Conservation (phyloP, 2,329 filamentous ascomycete genomes). For the Ceratocystiopsis brevicomis region DNA sequence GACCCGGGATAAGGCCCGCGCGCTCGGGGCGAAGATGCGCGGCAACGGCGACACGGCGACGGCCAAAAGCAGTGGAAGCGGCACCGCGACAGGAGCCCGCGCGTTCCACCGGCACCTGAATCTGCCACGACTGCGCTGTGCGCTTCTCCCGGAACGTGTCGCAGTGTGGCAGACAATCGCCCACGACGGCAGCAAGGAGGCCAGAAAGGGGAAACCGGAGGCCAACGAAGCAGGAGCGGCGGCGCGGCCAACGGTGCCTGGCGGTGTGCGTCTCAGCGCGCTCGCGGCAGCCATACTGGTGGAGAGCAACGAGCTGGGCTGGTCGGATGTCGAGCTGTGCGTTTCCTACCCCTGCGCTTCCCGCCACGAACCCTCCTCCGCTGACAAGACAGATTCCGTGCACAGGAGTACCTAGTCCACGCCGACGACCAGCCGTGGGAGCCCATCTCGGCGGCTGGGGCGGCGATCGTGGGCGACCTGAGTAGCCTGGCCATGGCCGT, state of each 20-base stretch:
- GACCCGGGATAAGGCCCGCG: background rate
- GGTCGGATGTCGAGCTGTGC: conserved; percentile 54
- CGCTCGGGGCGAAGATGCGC: background rate
- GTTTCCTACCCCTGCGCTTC: background rate
- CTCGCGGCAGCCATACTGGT: conserved; percentile 52
- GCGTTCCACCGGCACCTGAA: conserved; percentile 56
- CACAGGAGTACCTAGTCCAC: conserved; percentile 42
- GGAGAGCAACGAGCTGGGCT: conserved; percentile 39
- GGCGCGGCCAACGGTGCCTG: background rate
- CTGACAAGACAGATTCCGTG: conserved; percentile 11
- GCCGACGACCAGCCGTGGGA: conserved; percentile 64
- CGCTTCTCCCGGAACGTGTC: conserved; percentile 43
- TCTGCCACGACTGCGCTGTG: conserved; percentile 47
- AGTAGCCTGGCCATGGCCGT: conserved; percentile 66
- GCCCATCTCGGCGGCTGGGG: conserved; percentile 58
- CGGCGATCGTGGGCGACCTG: conserved; percentile 66
- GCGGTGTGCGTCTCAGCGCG: conserved; percentile 34
- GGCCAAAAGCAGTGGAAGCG: background rate
- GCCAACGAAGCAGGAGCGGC: conserved; percentile 17
- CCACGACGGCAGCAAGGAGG: too few relatives aligned
- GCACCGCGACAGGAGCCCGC: conserved; percentile 39
- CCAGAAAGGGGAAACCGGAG: background rate
- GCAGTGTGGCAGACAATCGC: conserved; percentile 46
- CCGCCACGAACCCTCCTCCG: background rate
- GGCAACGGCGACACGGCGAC: background rate